Evolutionary conservation across 176 grass and related monocot genomes (phyloP).

Genomic region (Bolboschoenus planiculmis): DNA sequence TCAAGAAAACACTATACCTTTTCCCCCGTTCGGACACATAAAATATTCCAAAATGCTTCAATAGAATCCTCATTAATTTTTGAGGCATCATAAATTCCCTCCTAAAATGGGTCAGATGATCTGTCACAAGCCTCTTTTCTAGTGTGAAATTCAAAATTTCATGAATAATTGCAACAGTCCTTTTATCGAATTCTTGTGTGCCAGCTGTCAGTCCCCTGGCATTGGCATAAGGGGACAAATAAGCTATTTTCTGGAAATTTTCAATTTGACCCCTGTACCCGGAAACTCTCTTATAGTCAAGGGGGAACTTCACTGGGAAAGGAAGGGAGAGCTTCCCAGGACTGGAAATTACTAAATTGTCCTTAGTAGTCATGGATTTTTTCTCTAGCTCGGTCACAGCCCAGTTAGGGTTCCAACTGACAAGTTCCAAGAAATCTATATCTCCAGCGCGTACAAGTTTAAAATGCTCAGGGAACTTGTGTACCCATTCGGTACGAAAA

Average conservation of each 20-base stretch:
- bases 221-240: conserved; percentile 76
- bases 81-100: conserved; percentile 91
- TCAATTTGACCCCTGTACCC: conserved; percentile 42
- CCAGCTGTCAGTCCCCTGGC: conserved; percentile 46
- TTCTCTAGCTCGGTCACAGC: conserved; percentile 72
- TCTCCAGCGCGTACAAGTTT: conserved; percentile 43
- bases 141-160: conserved; percentile 79
- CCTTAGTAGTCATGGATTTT: conserved; percentile 24
- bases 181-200: conserved; percentile 70
- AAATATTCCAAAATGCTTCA: conserved; percentile 88
- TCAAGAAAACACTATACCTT: conserved; percentile 68
- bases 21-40: conserved; percentile 87
- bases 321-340: conserved; percentile 60
- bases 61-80: conserved; percentile 69
- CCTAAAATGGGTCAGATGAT: conserved; percentile 77
- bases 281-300: conserved; percentile 52
- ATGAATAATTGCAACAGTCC: conserved; percentile 75
- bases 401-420: conserved; percentile 68
- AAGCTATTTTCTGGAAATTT: conserved; percentile 44
- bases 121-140: conserved; percentile 81
- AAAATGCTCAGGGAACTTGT: conserved; percentile 66
- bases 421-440: conserved; percentile 55
- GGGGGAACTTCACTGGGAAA: conserved; percentile 72
- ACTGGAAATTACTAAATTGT: not conserved
- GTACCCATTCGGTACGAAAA: conserved; percentile 58